A percentile compares a stretch with the other conserved stretches of the same genome.
phyloP scores from a whole-genome alignment of 1,139 yeast species.

The Taiozyma sp. region DNA sequence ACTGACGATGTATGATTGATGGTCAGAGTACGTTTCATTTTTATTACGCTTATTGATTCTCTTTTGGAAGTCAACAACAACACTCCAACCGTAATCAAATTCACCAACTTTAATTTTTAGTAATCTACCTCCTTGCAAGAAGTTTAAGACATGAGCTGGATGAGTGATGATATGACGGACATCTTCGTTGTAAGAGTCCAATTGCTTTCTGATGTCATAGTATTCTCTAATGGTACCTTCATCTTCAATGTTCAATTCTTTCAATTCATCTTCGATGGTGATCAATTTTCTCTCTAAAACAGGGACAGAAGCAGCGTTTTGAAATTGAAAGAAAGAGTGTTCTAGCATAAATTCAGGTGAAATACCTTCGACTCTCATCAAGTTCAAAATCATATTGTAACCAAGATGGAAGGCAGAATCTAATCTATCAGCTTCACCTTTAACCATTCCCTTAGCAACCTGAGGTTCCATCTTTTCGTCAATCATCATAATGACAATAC shows the following conservation, averaged over 20 bases:
- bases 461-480: slow-evolving; percentile 99
- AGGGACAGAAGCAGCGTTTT: slow-evolving; percentile 88
- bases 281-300: slow-evolving; percentile 62
- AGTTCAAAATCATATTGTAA: slow-evolving; percentile 92
- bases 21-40: slow-evolving; percentile 56
- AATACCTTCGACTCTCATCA: slow-evolving; percentile 96
- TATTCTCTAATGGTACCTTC: slow-evolving; percentile 74
- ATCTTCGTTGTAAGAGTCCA: slow-evolving; percentile 69
- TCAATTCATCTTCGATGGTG: slow-evolving; percentile 45
- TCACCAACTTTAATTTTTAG: slow-evolving; percentile 53
- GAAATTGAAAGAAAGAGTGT: slow-evolving; percentile 91
- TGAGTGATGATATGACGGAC: slow-evolving; percentile 83
- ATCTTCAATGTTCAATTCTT: slow-evolving; percentile 58
- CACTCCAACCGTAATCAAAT: slow-evolving; percentile 91
- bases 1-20: slow-evolving; percentile 83
- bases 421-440: slow-evolving; percentile 94
- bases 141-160: slow-evolving; percentile 82
- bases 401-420: slow-evolving; percentile 97
- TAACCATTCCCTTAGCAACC: slow-evolving; percentile 98
- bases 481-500: slow-evolving; percentile 98
- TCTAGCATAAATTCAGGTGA: slow-evolving; percentile 98
- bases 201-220: slow-evolving; percentile 72
- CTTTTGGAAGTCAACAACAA: slow-evolving; percentile 73
- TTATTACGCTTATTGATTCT: slow-evolving; percentile 59
- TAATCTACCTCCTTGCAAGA: slow-evolving; percentile 85